Evolutionary conservation across 352 stramenopile species (phyloP).

Genomic region (Globisporangium mamillatum): DNA sequence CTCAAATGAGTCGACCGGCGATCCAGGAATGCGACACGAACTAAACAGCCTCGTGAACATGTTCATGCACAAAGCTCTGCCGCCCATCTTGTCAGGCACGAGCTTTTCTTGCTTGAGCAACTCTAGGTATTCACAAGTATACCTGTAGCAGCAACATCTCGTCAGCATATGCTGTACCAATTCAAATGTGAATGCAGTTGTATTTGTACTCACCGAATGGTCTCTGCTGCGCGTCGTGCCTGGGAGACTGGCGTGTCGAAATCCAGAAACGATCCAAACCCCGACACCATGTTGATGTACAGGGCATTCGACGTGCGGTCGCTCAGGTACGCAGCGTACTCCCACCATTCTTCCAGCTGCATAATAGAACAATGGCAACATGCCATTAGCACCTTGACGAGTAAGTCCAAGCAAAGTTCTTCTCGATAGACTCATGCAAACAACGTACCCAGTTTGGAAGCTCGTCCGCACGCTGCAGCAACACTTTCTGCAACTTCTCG

Average conservation of each 20-base stretch:
- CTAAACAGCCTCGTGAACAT: conserved; percentile 90
- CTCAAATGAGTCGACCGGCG: conserved; percentile 48
- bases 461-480: conserved; percentile 43
- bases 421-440: no score
- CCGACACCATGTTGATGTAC: conserved; percentile 94
- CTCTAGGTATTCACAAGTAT: conserved; percentile 86
- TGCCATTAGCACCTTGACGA: not conserved
- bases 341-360: conserved; percentile 91
- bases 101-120: conserved; percentile 81
- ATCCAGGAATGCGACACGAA: conserved; percentile 84
- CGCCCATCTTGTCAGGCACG: conserved; percentile 84
- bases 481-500: conserved; percentile 42
- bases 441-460: conserved; percentile 52
- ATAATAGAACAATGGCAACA: not conserved
- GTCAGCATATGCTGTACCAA: conserved; percentile 31
- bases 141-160: conserved; percentile 28
- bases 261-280: conserved; percentile 93
- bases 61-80: conserved; percentile 86
- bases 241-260: conserved; percentile 66
- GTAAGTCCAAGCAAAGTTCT: not conserved
- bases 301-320: conserved; percentile 83
- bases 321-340: conserved; percentile 81
- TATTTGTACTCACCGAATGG: conserved; percentile 32
- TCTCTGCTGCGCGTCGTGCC: conserved; percentile 54
- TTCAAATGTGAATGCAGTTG: conserved; percentile 19